A percentile compares a stretch with the other conserved stretches of the same genome.
Evolutionary conservation across 495 filamentous ascomycete species (phyloP).

Genomic region (Xylona heveae): DNA sequence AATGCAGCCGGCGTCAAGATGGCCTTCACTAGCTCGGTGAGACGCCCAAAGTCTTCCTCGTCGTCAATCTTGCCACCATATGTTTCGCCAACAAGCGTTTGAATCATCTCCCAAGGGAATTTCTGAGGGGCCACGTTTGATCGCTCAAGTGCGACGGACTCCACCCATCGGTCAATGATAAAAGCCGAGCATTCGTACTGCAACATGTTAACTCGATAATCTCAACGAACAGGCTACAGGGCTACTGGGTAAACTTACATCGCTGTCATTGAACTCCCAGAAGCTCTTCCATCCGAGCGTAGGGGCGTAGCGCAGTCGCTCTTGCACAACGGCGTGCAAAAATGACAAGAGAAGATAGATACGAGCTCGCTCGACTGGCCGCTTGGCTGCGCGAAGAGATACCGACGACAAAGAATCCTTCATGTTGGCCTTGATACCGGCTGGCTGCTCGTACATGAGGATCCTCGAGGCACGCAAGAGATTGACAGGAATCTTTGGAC

Average conservation of each 20-base stretch:
- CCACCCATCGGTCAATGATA: conserved; percentile 92
- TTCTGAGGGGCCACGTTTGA: conserved; percentile 84
- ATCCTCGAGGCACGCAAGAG: conserved; percentile 81
- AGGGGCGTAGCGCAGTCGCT: conserved; percentile 84
- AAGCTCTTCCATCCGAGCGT: conserved; percentile 94
- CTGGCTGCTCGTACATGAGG: conserved; percentile 95
- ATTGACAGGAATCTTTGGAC: conserved; percentile 92
- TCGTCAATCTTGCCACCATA: conserved; percentile 98
- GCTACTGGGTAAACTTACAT: conserved; percentile 49
- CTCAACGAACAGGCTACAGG: too few species aligned
- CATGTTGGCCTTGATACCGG: conserved; percentile 95
- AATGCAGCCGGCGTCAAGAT: conserved; percentile 75
- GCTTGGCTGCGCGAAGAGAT: conserved; percentile 51
- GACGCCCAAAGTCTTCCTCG: conserved; percentile 56
- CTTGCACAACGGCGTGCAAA: conserved; percentile 89
- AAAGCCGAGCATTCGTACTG: conserved; percentile 94
- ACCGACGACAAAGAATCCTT: conserved; percentile 83
- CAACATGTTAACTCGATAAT: conserved; percentile 16
- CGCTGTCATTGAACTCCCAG: conserved; percentile 99
- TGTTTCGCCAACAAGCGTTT: conserved; percentile 74
- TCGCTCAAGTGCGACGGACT: conserved; percentile 54
- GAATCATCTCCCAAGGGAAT: conserved; percentile 94
- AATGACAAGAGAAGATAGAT: conserved; percentile 85
- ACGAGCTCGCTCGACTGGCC: conserved; percentile 77
- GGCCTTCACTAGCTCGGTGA: conserved; percentile 46